Evolutionary conservation across 345 rosid genomes (phyloP), one percentile per base, ranked within the genome.

Genomic region (Boechera divaricarpa): DNA sequence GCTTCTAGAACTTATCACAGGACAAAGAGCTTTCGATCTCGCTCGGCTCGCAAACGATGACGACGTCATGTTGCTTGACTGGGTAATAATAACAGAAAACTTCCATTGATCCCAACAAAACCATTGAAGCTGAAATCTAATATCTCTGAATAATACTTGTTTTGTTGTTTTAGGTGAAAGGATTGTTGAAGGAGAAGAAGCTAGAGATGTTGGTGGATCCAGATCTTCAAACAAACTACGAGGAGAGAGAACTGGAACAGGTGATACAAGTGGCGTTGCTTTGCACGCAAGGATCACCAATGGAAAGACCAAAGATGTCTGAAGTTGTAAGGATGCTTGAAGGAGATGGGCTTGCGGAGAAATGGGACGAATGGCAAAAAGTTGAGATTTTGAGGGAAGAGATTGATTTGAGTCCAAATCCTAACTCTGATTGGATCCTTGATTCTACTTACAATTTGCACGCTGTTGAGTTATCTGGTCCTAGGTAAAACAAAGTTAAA

Each of bases 311-410:
- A 2, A 94, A 94, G 87, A 94, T 94, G 98, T 87, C 97, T 0
- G 98, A 94, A 11, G 98, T 92, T 8, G 98, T 94, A 49, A 78
- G 96, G 73, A 94, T 94, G 98, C 97, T 94, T 0, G 98, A 92
- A 84, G 98, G 98, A 7, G 98, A 92, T 45, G 97, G 98, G 44
- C 80, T 92, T 73, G 96, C 89, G 0, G 98, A 94, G 85, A 85
- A 80, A 76, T 94, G 98, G 98, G 98, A 94, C 36, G 97, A 92
- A 76, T 94, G 97, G 98, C 98, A 90, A 60, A 92, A 89, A 82
- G 92, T 88, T n/a, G 98, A 94, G 75, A 91, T 90, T 29, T 88
- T 87, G 59, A 88, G 97, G 44, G 94, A 90, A 81, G 98, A 94
- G 67, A 83, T 88, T 26, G 96, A 94, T 60, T 81, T 92, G 31